Evolutionary conservation across 768 basidiomycete species (phyloP).

Genomic region (Multifurca ochricompacta): DNA sequence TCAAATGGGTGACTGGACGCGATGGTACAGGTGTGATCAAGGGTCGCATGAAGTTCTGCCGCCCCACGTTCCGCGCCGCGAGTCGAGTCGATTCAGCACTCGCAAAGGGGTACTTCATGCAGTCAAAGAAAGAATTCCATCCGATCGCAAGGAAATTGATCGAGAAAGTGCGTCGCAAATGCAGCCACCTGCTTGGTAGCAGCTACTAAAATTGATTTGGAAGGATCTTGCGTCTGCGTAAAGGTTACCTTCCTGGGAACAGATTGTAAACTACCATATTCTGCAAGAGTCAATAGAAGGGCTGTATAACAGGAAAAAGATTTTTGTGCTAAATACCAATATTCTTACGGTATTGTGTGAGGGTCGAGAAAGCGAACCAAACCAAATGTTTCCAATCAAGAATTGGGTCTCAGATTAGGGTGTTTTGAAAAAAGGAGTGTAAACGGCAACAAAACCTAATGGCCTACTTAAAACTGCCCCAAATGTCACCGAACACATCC

Average conservation of each 20-base stretch:
- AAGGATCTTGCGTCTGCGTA: constrained; percentile 25
- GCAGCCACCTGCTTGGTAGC: background rate
- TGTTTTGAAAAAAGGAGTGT: background rate
- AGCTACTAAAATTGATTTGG: background rate
- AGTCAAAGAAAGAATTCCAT: constrained; percentile 51
- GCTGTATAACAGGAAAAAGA: background rate
- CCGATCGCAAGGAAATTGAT: constrained; percentile 71
- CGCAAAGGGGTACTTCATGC: constrained; percentile 44
- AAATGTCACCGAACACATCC: constrained; percentile 75
- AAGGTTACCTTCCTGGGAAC: background rate
- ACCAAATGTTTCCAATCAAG: background rate
- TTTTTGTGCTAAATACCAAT: background rate
- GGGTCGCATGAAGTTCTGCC: constrained; percentile 82
- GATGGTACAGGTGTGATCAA: constrained; percentile 54
- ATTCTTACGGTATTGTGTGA: background rate
- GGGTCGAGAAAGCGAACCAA: background rate
- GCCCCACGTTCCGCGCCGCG: constrained; percentile 54
- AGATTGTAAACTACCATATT: background rate
- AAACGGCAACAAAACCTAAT: background rate
- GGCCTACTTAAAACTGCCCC: constrained; percentile 71
- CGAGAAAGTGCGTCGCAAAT: constrained; percentile 48
- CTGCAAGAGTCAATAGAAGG: background rate
- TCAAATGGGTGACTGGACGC: constrained; percentile 59
- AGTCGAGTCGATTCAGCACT: constrained; percentile 44
- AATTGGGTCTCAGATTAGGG: background rate